Percentiles rank a stretch among this genome's conserved stretches.
Evolutionary conservation across 352 stramenopile genomes (phyloP).

Genomic region (Globisporangium yorkense): DNA sequence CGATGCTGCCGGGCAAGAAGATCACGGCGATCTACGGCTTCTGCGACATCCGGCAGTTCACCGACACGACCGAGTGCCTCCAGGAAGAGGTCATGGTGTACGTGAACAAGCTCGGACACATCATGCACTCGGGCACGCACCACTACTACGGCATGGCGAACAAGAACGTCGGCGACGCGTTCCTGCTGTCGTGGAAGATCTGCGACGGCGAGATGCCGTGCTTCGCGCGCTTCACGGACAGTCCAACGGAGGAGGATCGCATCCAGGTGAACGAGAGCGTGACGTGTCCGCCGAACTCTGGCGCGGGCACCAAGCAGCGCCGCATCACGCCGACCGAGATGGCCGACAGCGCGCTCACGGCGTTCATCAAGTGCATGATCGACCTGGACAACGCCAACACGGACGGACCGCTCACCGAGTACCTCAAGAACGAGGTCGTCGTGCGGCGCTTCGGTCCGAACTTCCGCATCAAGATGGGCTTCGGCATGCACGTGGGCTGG

Average conservation of each 20-base stretch:
- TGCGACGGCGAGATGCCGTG: conserved; percentile 74
- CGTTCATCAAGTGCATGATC: conserved; percentile 95
- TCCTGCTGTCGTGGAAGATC: conserved; percentile 93
- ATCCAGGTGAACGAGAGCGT: conserved; percentile 66
- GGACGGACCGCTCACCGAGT: conserved; percentile 64
- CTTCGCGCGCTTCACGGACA: conserved; percentile 80
- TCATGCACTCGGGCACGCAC: conserved; percentile 84
- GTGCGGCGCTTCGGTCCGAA: conserved; percentile 75
- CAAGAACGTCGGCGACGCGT: conserved; percentile 90
- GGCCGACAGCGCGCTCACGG: conserved; percentile 90
- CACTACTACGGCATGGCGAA: conserved; percentile 87
- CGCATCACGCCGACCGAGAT: conserved; percentile 86
- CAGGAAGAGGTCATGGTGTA: conserved; percentile 92
- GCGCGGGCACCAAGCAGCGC: conserved; percentile 51
- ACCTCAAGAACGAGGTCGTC: conserved; percentile 58
- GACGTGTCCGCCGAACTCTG: conserved; percentile 59
- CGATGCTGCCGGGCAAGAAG: conserved; percentile 87
- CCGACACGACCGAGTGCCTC: conserved; percentile 86
- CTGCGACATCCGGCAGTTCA: conserved; percentile 93
- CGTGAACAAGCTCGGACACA: conserved; percentile 88
- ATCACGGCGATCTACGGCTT: conserved; percentile 94
- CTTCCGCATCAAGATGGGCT: conserved; percentile 91
- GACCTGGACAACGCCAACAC: conserved; percentile 82
- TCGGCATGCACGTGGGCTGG: conserved; percentile 95
- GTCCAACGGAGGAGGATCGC: conserved; percentile 64